A percentile compares a stretch with the other conserved stretches of the same genome.
Conservation (phyloP, 352 stramenopile species). For the Pythium utonaiense region DNA sequence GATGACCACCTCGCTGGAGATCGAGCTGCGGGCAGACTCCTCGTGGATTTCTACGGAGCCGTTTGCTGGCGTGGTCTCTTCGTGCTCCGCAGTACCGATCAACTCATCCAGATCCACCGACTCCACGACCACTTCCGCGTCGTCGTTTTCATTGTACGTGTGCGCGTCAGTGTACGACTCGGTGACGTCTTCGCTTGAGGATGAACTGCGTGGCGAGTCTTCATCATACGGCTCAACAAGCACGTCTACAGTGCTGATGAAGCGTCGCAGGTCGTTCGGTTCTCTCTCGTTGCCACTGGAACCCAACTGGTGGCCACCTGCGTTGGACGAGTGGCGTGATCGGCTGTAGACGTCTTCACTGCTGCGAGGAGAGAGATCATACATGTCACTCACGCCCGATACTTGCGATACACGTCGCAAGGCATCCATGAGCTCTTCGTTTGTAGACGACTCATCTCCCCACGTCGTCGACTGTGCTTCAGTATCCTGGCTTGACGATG, state of each 20-base stretch:
- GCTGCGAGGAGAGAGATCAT: slow-evolving; percentile 16
- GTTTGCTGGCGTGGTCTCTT: slow-evolving; percentile 2
- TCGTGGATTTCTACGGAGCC: slow-evolving; percentile 8
- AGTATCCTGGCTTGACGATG: slow-evolving; percentile 5
- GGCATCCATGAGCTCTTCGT: slow-evolving; percentile 15
- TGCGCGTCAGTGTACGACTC: not conserved
- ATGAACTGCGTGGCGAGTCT: slow-evolving; percentile 12
- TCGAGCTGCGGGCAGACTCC: slow-evolving; percentile 5
- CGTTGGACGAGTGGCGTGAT: not conserved
- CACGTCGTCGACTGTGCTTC: slow-evolving; percentile 16
- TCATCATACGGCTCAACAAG: slow-evolving; percentile 22
- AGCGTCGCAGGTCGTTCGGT: slow-evolving; percentile 5
- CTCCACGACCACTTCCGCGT: slow-evolving; percentile 4
- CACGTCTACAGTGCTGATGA: slow-evolving; percentile 15
- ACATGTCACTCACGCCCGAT: slow-evolving; percentile 20
- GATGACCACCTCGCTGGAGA: slow-evolving; percentile 1
- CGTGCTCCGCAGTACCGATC: not conserved
- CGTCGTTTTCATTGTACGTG: not conserved
- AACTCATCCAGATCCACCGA: slow-evolving; percentile 6
- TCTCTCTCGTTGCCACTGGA: not conserved
- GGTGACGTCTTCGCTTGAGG: not conserved
- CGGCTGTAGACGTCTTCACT: slow-evolving; percentile 12
- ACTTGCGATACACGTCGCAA: slow-evolving; percentile 18
- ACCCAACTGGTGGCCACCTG: not conserved
- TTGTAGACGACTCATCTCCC: slow-evolving; percentile 14